Percentiles rank a stretch among this genome's conserved stretches.
Conservation (phyloP, 1,284 basidiomycete genomes). For the Calocybe gambosa region DNA sequence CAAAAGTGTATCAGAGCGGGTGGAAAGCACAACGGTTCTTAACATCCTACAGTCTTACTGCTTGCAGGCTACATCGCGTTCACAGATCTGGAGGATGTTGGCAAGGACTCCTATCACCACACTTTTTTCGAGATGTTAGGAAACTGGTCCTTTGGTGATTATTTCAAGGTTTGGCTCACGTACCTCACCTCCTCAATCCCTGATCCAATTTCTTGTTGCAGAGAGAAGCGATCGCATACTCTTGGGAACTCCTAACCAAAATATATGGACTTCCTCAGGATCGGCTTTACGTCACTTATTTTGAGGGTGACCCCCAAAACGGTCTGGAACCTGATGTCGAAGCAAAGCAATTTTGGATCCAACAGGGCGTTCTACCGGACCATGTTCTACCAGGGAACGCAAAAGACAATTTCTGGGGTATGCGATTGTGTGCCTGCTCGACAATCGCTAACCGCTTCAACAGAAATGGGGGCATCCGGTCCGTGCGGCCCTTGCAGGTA, state of each 20-base stretch:
- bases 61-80: background rate
- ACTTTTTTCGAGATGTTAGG: constrained; percentile 99
- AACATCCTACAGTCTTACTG: background rate
- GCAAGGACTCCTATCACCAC: constrained; percentile 94
- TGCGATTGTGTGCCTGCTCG: constrained; percentile 21
- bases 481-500: constrained; percentile 96
- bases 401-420: constrained; percentile 99
- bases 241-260: constrained; percentile 91
- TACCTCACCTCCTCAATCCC: background rate
- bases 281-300: constrained; percentile 95
- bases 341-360: constrained; percentile 82
- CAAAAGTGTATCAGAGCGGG: constrained; percentile 98
- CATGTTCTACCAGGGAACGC: constrained; percentile 93
- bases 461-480: constrained; percentile 98
- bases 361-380: constrained; percentile 81
- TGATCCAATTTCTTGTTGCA: constrained; percentile 26
- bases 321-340: constrained; percentile 90
- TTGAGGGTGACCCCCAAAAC: constrained; percentile 86
- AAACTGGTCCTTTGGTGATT: constrained; percentile 99
- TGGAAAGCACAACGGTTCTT: constrained; percentile 89
- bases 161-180: constrained; percentile 77
- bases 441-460: constrained; percentile 4
- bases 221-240: constrained; percentile 90
- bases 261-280: constrained; percentile 88
- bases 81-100: constrained; percentile 94